Conservation (phyloP, 2,329 filamentous ascomycete species). For the Xenoacremonium recifei region DNA sequence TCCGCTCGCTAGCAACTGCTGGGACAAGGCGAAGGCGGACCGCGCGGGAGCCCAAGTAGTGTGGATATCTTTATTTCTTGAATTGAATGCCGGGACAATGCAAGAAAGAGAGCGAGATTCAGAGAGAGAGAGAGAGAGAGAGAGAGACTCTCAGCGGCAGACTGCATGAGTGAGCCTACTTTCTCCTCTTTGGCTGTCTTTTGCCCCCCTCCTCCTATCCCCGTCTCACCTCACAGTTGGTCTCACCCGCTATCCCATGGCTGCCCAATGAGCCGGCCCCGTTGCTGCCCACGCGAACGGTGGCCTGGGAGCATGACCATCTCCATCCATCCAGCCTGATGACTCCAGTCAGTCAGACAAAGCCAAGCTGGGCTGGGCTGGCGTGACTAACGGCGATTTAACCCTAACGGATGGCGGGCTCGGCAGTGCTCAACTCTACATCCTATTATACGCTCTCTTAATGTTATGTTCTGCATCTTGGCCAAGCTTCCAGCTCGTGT, state of each 20-base stretch:
- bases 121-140: background rate
- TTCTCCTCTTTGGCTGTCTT: background rate
- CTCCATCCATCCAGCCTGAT: slow-evolving; percentile 21
- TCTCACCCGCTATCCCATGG: too few relatives aligned
- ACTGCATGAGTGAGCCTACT: background rate
- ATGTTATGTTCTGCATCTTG: background rate
- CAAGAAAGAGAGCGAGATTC: background rate
- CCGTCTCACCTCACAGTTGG: slow-evolving; percentile 15
- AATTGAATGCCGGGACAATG: too few relatives aligned
- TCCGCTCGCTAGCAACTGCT: too few relatives aligned
- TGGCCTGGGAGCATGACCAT: slow-evolving; percentile 21
- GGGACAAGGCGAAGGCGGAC: too few relatives aligned
- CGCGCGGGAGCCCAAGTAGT: too few relatives aligned
- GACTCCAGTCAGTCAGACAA: too few relatives aligned
- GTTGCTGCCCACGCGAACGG: slow-evolving; percentile 22
- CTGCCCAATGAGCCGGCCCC: slow-evolving; percentile 22
- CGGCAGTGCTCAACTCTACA: too few relatives aligned
- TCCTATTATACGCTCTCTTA: background rate
- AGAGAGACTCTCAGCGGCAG: background rate
- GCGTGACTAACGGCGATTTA: too few relatives aligned
- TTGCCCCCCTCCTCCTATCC: slow-evolving; percentile 8
- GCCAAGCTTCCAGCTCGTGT: slow-evolving; percentile 6
- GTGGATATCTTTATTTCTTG: too few relatives aligned
- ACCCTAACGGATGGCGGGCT: too few relatives aligned
- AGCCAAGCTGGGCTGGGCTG: too few relatives aligned